Base-by-base conservation (phyloP, 768 basidiomycete species). In the Leccinum ochraceum region DNA sequence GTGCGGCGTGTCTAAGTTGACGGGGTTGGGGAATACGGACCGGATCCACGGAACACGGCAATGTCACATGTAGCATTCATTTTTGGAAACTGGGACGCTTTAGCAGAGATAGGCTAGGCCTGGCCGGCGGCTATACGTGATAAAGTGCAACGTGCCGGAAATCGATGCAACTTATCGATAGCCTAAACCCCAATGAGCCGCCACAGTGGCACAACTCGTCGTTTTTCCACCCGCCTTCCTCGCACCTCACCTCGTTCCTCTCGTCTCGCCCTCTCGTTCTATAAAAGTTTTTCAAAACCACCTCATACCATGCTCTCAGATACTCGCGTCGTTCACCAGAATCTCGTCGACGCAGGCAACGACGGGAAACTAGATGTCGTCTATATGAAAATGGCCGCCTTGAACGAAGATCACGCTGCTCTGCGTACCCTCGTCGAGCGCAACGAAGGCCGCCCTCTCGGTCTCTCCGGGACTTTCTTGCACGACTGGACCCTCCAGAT, bases 381-480 rank as follows among this genome's bases (percentile, higher is more conserved):
- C 24, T 17, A 64, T 13, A 30, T 65, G 56, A 63, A 59, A 16
- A 63, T 74, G 65, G 54, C 67, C 3, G 50, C 55, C 50, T 55
- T 74, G 37, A 66, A 71, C 46, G 62, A 69, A 11, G 74, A 74
- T 39, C 36, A 62, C 44, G 3, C 57, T 28, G 62, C 63, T 13
- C 32, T 74, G 11, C 63, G 66, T 32, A 60, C 59, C 20, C 36
- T 74, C 56, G 63, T 74, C 3, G 66, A 73, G 51, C 66, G 73
- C 60, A 74, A 74, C 60, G 74, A 75, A 10, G 73, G 74, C 17
- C 72, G 67, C 16, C 60, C 74, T 50, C 69, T 74, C 6, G 73
- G 73, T 46, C 67, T 74, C 32, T 74, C 73, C 1, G 64, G 65
- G 26, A 22, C 66, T 9, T 75, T 66, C 51, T 26, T 67, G n/a